Evolutionary conservation across 352 stramenopile species (phyloP).

Genomic region (Blastocystis sp.): DNA sequence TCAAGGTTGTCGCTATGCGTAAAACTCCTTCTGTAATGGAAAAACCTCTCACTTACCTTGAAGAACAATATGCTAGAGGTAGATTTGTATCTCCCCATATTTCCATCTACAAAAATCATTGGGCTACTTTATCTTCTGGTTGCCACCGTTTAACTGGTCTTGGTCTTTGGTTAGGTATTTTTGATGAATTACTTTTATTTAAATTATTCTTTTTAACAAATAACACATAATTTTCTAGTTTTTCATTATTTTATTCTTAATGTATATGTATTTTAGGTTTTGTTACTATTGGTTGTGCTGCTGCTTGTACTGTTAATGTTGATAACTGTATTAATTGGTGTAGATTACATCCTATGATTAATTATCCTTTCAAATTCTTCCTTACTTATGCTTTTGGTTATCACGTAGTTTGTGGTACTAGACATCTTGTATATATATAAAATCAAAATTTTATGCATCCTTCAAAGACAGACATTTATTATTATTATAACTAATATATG

Average conservation of each 20-base stretch:
- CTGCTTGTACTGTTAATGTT: constrained; percentile 18
- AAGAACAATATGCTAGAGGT: constrained; percentile 35
- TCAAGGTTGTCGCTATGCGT: too few relatives aligned
- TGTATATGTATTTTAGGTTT: constrained; percentile 15
- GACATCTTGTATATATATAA: constrained; percentile 21
- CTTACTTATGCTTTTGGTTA: constrained; percentile 32
- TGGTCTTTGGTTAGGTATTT: constrained; percentile 29
- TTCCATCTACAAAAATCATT: constrained; percentile 38
- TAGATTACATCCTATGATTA: constrained; percentile 29
- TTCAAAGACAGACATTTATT: too few relatives aligned
- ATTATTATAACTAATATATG: too few relatives aligned
- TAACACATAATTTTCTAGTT: too few relatives aligned
- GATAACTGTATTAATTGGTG: constrained; percentile 23
- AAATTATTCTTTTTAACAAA: too few relatives aligned
- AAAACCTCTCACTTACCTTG: too few relatives aligned
- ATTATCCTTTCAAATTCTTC: constrained; percentile 37
- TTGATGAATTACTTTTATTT: too few relatives aligned
- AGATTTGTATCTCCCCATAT: constrained; percentile 37
- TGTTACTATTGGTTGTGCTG: constrained; percentile 33
- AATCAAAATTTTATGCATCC: too few relatives aligned
- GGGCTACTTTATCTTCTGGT: constrained; percentile 33
- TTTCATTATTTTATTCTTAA: not conserved
- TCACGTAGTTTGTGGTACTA: constrained; percentile 29
- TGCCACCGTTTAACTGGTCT: constrained; percentile 36
- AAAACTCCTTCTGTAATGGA: too few relatives aligned